Percentiles rank a stretch among this genome's conserved stretches.
Conservation (phyloP, 805 yeast species). For the Cyberlindnera mrakii region DNA sequence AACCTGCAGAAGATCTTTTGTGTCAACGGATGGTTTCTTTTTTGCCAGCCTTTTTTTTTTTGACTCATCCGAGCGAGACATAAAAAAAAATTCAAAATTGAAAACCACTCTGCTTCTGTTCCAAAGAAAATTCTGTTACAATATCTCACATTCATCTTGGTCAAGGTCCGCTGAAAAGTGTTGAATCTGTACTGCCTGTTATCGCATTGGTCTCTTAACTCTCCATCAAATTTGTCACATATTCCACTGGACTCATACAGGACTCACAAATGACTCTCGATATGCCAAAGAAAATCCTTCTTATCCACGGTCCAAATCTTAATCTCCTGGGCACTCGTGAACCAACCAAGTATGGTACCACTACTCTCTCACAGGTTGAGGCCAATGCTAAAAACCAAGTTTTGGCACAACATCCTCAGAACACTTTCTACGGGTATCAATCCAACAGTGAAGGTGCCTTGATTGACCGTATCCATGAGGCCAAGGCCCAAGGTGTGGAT, state of each 20-base stretch:
- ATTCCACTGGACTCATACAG: background rate
- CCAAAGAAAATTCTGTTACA: too few relatives aligned
- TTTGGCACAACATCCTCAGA: conserved; percentile 20
- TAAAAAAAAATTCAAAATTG: too few relatives aligned
- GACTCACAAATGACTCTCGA: conserved; percentile 11
- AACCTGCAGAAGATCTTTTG: too few relatives aligned
- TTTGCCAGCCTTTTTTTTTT: too few relatives aligned
- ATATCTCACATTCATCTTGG: too few relatives aligned
- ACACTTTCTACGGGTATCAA: conserved; percentile 32
- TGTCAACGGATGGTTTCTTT: too few relatives aligned
- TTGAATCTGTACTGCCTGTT: too few relatives aligned
- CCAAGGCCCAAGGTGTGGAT: conserved; percentile 29
- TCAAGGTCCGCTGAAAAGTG: too few relatives aligned
- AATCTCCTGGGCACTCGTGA: conserved; percentile 43
- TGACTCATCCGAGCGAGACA: too few relatives aligned
- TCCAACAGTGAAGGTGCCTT: conserved; percentile 41
- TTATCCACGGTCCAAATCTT: conserved; percentile 45
- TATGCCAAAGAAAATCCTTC: conserved; percentile 28
- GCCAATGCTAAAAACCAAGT: conserved; percentile 27
- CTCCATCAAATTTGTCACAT: too few relatives aligned
- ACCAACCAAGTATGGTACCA: conserved; percentile 46
- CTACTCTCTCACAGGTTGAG: conserved; percentile 38
- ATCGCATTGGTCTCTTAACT: too few relatives aligned
- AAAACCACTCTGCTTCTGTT: too few relatives aligned
- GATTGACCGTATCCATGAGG: conserved; percentile 42